Evolutionary conservation across 345 rosid species (phyloP).

Genomic region (Clarkia xantiana): DNA sequence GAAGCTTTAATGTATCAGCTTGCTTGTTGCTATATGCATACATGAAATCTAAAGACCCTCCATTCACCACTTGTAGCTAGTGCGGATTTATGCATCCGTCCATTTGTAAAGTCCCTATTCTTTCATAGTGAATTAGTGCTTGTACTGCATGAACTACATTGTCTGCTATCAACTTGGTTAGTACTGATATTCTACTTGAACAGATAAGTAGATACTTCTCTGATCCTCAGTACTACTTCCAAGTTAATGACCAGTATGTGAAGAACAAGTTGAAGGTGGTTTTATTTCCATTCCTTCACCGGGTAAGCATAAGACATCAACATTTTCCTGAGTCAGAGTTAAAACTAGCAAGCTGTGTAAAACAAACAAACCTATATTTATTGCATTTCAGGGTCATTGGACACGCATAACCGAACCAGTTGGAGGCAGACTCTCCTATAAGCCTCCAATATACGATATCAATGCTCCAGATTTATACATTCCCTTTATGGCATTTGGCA

Average conservation of each 20-base stretch:
- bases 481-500: constrained; percentile 96
- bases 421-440: constrained; percentile 93
- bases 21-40: no score
- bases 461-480: constrained; percentile 95
- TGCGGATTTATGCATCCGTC: no score
- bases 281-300: constrained; percentile 84
- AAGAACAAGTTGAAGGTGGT: constrained; percentile 96
- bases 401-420: constrained; percentile 89
- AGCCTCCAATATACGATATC: constrained; percentile 82
- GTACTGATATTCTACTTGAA: constrained; percentile 1
- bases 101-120: neutral
- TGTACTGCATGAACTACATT: no score
- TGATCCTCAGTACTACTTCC: constrained; percentile 95
- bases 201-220: constrained; percentile 89
- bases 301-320: constrained; percentile 31
- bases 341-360: no score
- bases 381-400: constrained; percentile 67
- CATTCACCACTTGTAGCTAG: no score
- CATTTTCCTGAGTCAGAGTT: no score
- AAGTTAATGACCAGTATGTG: constrained; percentile 93
- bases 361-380: neutral
- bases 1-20: no score
- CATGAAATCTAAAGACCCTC: no score
- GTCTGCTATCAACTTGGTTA: neutral
- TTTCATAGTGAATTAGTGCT: no score